Conservation (phyloP, 2,329 filamentous ascomycete species). For the Aspergillus udagawae region DNA sequence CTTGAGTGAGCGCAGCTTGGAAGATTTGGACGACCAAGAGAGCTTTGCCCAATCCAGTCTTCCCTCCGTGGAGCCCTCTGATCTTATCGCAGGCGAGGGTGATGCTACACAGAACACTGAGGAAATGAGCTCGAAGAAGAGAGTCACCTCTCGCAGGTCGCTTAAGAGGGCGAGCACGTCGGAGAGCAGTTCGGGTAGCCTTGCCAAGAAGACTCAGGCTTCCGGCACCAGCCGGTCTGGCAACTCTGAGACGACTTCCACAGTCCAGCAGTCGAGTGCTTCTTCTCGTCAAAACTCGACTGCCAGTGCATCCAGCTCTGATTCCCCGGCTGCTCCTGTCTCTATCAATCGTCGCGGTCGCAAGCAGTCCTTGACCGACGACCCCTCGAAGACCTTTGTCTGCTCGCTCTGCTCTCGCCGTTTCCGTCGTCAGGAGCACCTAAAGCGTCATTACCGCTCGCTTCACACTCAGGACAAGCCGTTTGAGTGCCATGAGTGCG, state of each 20-base stretch:
- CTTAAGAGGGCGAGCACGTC: conserved; percentile 24
- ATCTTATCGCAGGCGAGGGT: conserved; percentile 17
- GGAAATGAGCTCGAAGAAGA: conserved; percentile 50
- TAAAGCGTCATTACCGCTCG: conserved; percentile 97
- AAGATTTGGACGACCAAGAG: conserved; percentile 67
- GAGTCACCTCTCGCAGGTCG: conserved; percentile 36
- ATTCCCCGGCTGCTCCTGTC: conserved; percentile 28
- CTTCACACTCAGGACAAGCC: conserved; percentile 99
- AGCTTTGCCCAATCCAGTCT: conserved; percentile 57
- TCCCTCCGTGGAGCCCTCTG: conserved; percentile 56
- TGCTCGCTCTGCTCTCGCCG: conserved; percentile 95
- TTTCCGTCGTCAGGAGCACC: conserved; percentile 95
- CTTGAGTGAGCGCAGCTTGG: conserved; percentile 70
- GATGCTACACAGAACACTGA: conserved; percentile 42
- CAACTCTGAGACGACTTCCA: conserved; percentile 37
- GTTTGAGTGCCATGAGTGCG: conserved; percentile 94
- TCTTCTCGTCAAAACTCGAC: conserved; percentile 44
- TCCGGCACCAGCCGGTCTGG: conserved; percentile 26
- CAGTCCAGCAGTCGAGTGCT: conserved; percentile 35
- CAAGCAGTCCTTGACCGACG: conserved; percentile 97
- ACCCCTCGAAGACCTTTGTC: conserved; percentile 96
- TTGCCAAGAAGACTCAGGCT: conserved; percentile 26
- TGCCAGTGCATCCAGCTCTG: conserved; percentile 47
- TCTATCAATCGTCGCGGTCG: conserved; percentile 86
- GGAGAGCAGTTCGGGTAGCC: conserved; percentile 28